Evolutionary conservation across 371 early-diverging fungal genomes (phyloP), one percentile per base, ranked within the genome.

Genomic region (Mucor circinelloides): DNA sequence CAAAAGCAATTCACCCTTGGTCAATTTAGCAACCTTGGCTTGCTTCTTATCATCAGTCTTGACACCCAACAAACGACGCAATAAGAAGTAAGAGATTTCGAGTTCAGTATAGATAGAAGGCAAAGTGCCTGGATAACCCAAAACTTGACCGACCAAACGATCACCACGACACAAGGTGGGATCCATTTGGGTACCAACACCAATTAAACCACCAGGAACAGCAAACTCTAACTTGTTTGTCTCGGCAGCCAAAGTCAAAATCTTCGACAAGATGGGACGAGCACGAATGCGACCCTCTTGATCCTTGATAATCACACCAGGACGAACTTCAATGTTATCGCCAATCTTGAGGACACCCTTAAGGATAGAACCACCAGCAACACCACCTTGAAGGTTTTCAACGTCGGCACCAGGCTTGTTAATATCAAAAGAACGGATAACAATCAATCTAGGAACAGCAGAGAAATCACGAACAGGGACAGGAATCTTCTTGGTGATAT

Each of bases 361-460:
- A 64, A 99, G 86, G 73, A 99, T 97, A 65, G 95, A 95, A 40
- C 99, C 99, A 85, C 99, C 99, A 69, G 99, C 99, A 74, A 99
- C 99, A 78, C 99, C 99, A 79, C 99, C 99, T 80, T 93, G 93
- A 64, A 99, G 89, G 36, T 97, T 90, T n/a, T 90, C 88, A 32
- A 98, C 92, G 75, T 96, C 96, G 48, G 96, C 91, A 76, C 99
- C 99, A 36, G 99, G 99, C 85, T 98, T 99, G 89, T 99, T 99
- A 73, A 99, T 96, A 86, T 99, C 99, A 77, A 99, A 99, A 31
- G 97, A 97, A 78, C 99, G 95, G 75, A 99, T 99, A 67, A 99
- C 98, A 77, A 99, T 97, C 73, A 99, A 88, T 64, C 93, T 90
- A 44, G 99, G 97, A 60, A 91, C 90, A 25, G 96, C 87, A 30